phyloP scores from a whole-genome alignment of 345 rosid genomes.

The Citrus maxima region DNA sequence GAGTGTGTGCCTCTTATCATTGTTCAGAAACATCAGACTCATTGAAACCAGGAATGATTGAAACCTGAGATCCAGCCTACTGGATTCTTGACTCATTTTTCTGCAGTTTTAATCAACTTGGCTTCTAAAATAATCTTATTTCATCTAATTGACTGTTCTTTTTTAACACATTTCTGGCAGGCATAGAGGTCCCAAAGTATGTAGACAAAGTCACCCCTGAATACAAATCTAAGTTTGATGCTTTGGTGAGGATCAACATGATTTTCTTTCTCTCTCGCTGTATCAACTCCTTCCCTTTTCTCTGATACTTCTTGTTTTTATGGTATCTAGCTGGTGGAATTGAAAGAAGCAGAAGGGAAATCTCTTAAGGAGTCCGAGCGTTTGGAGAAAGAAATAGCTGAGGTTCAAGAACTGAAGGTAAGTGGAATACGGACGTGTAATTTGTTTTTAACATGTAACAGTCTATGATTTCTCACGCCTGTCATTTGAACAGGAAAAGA shows the following conservation, averaged over 20 bases:
- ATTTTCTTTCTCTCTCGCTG: background rate
- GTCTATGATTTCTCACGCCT: constrained; percentile 1
- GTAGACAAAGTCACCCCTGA: constrained; percentile 88
- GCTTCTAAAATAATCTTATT: background rate
- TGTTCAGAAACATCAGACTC: background rate
- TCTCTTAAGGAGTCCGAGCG: constrained; percentile 82
- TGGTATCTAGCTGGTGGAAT: constrained; percentile 62
- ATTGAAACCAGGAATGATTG: background rate
- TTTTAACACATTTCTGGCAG: constrained; percentile 34
- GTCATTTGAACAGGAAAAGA: constrained; percentile 56
- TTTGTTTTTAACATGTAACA: background rate
- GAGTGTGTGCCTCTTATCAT: background rate
- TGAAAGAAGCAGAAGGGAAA: constrained; percentile 84
- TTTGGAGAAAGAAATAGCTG: constrained; percentile 81
- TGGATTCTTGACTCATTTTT: background rate
- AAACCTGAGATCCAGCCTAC: background rate
- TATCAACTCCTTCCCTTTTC: background rate
- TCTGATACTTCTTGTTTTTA: constrained; percentile 3
- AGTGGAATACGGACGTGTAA: background rate
- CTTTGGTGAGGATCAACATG: constrained; percentile 55
- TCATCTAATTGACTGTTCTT: background rate
- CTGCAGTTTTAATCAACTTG: background rate
- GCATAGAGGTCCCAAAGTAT: constrained; percentile 77
- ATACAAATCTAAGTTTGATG: constrained; percentile 90
- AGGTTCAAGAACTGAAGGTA: constrained; percentile 91